Evolutionary conservation across 768 basidiomycete genomes (phyloP).

Genomic region (Auriscalpium orientale): DNA sequence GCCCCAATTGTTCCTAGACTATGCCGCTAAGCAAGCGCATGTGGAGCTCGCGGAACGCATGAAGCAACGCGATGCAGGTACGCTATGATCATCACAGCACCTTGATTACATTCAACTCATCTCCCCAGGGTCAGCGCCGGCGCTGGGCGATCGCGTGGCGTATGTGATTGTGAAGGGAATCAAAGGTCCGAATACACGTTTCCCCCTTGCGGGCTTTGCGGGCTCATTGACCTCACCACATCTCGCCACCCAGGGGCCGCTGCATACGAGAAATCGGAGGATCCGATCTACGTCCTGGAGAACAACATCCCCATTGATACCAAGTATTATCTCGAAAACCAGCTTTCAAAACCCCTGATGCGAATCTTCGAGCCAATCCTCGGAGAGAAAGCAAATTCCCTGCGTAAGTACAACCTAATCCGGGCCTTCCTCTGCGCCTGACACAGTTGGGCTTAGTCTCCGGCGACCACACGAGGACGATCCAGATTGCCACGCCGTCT

Average conservation of each 20-base stretch:
- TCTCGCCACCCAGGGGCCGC: slow-evolving; percentile 62
- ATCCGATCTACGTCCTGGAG: slow-evolving; percentile 94
- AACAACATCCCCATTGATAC: slow-evolving; percentile 98
- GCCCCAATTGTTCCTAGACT: slow-evolving; percentile 43
- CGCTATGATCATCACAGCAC: slow-evolving; percentile 10
- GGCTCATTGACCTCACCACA: not conserved
- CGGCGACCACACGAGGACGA: slow-evolving; percentile 92
- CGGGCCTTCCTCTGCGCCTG: not conserved
- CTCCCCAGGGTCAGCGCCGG: slow-evolving; percentile 79
- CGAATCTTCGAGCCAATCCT: slow-evolving; percentile 97
- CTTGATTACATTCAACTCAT: not conserved
- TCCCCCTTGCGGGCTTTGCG: not conserved
- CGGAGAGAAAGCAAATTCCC: slow-evolving; percentile 80
- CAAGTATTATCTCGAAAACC: slow-evolving; percentile 96
- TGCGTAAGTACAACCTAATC: slow-evolving; percentile 44
- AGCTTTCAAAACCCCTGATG: slow-evolving; percentile 93
- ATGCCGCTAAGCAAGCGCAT: slow-evolving; percentile 92
- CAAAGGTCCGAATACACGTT: slow-evolving; percentile 49
- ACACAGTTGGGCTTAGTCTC: slow-evolving; percentile 49
- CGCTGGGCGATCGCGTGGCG: slow-evolving; percentile 96
- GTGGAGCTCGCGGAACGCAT: slow-evolving; percentile 93
- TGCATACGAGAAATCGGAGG: slow-evolving; percentile 98
- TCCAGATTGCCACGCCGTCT: slow-evolving; percentile 94
- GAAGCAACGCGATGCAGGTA: slow-evolving; percentile 90
- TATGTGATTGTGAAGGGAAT: slow-evolving; percentile 98